Evolutionary conservation across 352 stramenopile species (phyloP).

Genomic region (Phytopythium litorale): DNA sequence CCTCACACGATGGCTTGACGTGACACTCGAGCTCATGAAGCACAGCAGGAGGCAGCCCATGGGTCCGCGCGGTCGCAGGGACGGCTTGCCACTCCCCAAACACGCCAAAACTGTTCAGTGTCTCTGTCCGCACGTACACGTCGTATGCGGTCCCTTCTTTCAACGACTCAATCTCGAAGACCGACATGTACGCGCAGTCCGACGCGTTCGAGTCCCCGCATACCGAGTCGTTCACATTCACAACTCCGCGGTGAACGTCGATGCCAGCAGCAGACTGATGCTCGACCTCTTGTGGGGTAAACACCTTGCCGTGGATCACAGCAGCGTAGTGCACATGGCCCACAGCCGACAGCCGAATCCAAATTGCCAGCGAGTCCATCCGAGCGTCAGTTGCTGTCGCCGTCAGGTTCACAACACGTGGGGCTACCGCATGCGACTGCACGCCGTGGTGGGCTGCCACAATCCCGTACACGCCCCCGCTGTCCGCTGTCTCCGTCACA

Average conservation of each 20-base stretch:
- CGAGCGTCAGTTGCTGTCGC: conserved; percentile 54
- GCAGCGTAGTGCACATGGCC: conserved; percentile 67
- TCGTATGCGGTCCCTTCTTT: conserved; percentile 60
- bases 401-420: conserved; percentile 27
- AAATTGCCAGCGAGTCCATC: conserved; percentile 58
- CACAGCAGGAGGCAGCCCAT: conserved; percentile 62
- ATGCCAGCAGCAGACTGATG: background rate
- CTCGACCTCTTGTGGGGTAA: conserved; percentile 8
- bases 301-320: conserved; percentile 26
- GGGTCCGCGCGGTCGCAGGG: conserved; percentile 45
- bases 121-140: conserved; percentile 72
- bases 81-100: conserved; percentile 56
- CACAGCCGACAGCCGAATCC: conserved; percentile 36
- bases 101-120: conserved; percentile 66
- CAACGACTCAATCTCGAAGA: conserved; percentile 48
- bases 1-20: conserved; percentile 39
- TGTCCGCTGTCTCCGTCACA: conserved; percentile 64
- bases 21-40: conserved; percentile 55
- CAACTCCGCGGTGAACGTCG: conserved; percentile 7
- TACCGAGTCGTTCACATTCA: conserved; percentile 9
- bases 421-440: conserved; percentile 40
- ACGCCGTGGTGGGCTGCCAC: conserved; percentile 62
- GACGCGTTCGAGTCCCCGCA: background rate
- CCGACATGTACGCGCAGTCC: conserved; percentile 9
- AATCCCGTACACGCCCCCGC: conserved; percentile 66